phyloP scores from a whole-genome alignment of 768 basidiomycete species.

The Mycena metata region DNA sequence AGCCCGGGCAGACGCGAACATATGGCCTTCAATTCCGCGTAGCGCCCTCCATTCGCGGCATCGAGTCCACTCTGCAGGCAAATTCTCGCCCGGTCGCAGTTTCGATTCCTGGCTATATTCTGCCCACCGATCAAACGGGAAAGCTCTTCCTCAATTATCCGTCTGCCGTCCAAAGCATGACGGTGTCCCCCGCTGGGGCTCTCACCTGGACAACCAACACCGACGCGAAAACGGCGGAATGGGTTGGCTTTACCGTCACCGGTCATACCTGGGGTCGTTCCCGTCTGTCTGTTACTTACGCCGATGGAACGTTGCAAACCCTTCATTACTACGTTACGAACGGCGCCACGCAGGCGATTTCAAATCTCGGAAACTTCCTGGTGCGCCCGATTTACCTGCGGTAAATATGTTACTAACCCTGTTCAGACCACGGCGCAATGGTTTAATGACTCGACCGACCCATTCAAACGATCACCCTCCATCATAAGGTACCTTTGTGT shows the following conservation, averaged over 20 bases:
- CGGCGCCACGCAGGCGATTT: conserved; percentile 57
- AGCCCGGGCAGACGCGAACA: conserved; percentile 62
- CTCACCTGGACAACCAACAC: conserved; percentile 60
- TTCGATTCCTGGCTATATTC: conserved; percentile 66
- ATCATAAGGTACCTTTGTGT: conserved; percentile 40
- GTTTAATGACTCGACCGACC: conserved; percentile 63
- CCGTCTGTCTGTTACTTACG: conserved; percentile 63
- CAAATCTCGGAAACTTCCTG: conserved; percentile 67
- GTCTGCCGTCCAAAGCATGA: conserved; percentile 56
- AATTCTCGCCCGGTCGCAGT: conserved; percentile 63
- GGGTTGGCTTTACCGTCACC: conserved; percentile 64
- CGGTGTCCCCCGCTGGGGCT: conserved; percentile 61
- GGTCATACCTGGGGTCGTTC: conserved; percentile 60
- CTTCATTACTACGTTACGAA: conserved; percentile 67
- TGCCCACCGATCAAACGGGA: conserved; percentile 61
- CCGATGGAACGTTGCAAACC: conserved; percentile 65
- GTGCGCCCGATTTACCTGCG: not conserved
- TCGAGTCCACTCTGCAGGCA: conserved; percentile 59
- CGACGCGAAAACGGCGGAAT: conserved; percentile 56
- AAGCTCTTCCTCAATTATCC: conserved; percentile 66
- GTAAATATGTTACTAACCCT: not conserved
- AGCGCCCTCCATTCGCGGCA: conserved; percentile 63
- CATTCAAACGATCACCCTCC: conserved; percentile 53
- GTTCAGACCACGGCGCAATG: conserved; percentile 62
- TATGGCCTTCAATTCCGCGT: conserved; percentile 67